Evolutionary conservation across 371 early-diverging fungal species (phyloP).

Genomic region (Mortierella sp.): DNA sequence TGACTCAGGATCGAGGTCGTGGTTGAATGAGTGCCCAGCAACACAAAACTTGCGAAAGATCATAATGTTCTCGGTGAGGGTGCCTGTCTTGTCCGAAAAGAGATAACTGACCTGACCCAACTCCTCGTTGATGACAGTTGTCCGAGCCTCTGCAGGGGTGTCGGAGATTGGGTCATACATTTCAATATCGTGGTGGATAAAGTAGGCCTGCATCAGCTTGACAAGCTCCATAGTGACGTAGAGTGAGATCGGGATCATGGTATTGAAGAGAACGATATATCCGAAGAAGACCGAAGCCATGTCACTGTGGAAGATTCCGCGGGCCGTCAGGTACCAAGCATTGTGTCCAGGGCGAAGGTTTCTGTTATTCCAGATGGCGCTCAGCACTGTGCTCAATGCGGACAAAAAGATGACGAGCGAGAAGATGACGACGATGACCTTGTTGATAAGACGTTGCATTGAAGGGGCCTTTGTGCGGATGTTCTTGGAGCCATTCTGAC

Average conservation of each 20-base stretch:
- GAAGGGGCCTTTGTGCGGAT: constrained; percentile 73
- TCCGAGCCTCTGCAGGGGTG: constrained; percentile 82
- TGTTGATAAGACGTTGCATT: constrained; percentile 72
- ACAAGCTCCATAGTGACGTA: constrained; percentile 79
- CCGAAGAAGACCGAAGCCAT: constrained; percentile 66
- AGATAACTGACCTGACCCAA: constrained; percentile 92
- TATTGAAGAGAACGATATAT: constrained; percentile 82
- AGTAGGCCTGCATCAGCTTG: constrained; percentile 75
- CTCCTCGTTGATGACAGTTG: constrained; percentile 91
- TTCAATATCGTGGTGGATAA: constrained; percentile 79
- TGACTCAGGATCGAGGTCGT: constrained; percentile 60
- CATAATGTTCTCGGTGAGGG: constrained; percentile 96
- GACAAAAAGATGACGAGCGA: constrained; percentile 62
- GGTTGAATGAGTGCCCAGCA: constrained; percentile 73
- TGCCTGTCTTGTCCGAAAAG: constrained; percentile 97
- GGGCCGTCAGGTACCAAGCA: constrained; percentile 36
- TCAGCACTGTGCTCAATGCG: constrained; percentile 57
- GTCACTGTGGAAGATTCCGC: constrained; percentile 14
- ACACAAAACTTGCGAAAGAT: constrained; percentile 82
- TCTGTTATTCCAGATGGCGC: constrained; percentile 54
- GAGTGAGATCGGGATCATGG: constrained; percentile 82
- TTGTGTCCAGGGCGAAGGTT: constrained; percentile 15
- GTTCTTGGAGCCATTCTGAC: constrained; percentile 77
- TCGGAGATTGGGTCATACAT: constrained; percentile 79
- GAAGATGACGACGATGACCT: constrained; percentile 74